These are phyloP conservation scores for Eustoma russellianum DNA, from an alignment of 257 asterid genomes.

Conservation along the genomic window DNA sequence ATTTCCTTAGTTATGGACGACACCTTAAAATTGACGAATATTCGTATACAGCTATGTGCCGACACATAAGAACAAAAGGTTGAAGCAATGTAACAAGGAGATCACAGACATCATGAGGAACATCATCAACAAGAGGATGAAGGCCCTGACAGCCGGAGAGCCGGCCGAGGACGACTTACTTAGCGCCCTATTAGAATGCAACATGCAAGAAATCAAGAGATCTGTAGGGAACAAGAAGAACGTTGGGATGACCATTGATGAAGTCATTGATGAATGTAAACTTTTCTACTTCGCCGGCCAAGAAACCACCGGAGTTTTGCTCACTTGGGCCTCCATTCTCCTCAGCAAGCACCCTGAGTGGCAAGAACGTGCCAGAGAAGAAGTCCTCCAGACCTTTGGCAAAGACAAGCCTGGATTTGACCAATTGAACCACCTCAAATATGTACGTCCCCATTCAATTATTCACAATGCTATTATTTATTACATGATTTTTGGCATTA, in stretches of 20 bases:
- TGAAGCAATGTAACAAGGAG: not conserved
- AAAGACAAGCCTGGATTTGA: slow-evolving; percentile 1
- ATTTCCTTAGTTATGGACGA: too few species aligned
- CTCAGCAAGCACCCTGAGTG: slow-evolving; percentile 5
- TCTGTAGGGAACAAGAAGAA: slow-evolving; percentile 5
- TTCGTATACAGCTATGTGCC: slow-evolving; percentile 5
- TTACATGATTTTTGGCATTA: not conserved
- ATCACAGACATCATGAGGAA: not conserved
- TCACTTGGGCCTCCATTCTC: not conserved
- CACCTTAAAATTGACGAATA: too few species aligned
- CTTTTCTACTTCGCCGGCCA: slow-evolving; percentile 1
- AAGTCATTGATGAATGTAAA: slow-evolving; percentile 3
- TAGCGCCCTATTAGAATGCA: not conserved
- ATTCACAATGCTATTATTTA: not conserved
- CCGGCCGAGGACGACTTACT: slow-evolving; percentile 3
- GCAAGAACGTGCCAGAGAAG: slow-evolving; percentile 11
- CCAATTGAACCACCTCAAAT: slow-evolving; percentile 4
- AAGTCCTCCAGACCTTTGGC: slow-evolving; percentile 6
- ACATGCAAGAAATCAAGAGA: not conserved
- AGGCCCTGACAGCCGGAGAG: slow-evolving; percentile 1
- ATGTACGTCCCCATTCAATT: not conserved
- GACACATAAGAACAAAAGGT: not conserved
- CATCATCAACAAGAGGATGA: not conserved
- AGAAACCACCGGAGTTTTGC: not conserved
- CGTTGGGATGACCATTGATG: slow-evolving; percentile 2